Base-by-base conservation (phyloP, 495 filamentous ascomycete species). In the Bryoglossum gracile region DNA sequence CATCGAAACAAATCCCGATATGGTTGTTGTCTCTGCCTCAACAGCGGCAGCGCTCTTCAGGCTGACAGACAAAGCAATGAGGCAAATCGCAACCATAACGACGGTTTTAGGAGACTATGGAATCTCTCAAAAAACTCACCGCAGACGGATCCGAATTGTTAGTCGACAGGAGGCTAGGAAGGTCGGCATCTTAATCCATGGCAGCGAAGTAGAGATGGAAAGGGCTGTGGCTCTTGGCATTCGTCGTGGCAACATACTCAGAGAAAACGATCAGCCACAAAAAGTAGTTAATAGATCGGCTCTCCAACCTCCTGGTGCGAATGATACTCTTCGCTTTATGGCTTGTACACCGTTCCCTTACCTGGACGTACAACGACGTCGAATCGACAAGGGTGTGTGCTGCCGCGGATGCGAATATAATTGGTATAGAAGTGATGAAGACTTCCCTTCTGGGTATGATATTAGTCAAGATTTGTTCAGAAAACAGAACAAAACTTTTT, bases 361-460 rank as follows among this genome's bases (percentile, higher is more conserved):
- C 32, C 33, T 47, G 10, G 9, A 47, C 21, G 32, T 47, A 24
- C 28, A 47, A 37, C 14, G 14, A 24, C 30, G 44, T 47, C 44
- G 44, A 38, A 35, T 47, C 32, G 44, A 47, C 10, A 47, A 38
- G 28, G 44, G 44, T 17, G 28, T 47, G 38, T 37, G 44, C 28
- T 47, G 44, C 44, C 44, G 32, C 32, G 44, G 44, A 47, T 47
- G 44, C 44, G 18, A 36, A 37, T 36, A 47, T 18, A 47, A 47
- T 37, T 37, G 44, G 44, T 21, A 46, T 46, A 35, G 25, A 33
- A 46, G 30, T 25, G 22, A 46, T 35, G 30, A 34, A 33, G 30
- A 35, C 43, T 33, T 46, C 18, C 44, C 18, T 36, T 36, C 18
- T 36, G 28, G 28, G 10, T 35, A 47, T n/a, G 32, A 36, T 47